phyloP scores from a whole-genome alignment of 805 yeast species.

The Saccharomycopsis malanga region DNA sequence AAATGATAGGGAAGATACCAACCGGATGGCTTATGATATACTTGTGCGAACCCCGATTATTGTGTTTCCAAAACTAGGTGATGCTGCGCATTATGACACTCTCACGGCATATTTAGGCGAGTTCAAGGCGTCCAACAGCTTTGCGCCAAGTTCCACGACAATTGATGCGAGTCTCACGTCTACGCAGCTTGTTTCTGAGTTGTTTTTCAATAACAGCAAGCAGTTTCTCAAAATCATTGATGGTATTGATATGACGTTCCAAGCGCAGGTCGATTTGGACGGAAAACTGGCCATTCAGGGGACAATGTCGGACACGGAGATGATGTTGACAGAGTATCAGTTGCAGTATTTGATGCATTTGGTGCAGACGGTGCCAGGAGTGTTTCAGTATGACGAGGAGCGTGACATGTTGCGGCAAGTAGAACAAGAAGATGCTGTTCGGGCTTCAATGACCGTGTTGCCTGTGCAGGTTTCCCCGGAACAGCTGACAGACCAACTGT shows the following conservation, averaged over 20 bases:
- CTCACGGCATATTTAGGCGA: conserved; percentile 78
- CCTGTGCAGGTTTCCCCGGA: conserved; percentile 29
- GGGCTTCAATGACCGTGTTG: conserved; percentile 48
- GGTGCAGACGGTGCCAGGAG: conserved; percentile 46
- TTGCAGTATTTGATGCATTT: conserved; percentile 50
- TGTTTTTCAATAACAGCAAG: conserved; percentile 40
- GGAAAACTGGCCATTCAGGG: conserved; percentile 48
- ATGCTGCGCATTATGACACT: conserved; percentile 42
- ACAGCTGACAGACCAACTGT: too few species aligned
- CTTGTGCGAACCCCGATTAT: conserved; percentile 75
- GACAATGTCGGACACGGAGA: conserved; percentile 51
- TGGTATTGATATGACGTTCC: conserved; percentile 53
- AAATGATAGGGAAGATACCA: conserved; percentile 45
- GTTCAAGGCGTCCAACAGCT: conserved; percentile 59
- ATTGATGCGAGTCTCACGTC: conserved; percentile 67
- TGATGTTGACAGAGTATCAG: conserved; percentile 70
- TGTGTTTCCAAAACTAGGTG: conserved; percentile 57
- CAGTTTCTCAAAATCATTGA: conserved; percentile 62
- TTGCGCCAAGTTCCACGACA: conserved; percentile 42
- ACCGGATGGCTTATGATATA: conserved; percentile 63
- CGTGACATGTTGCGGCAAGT: conserved; percentile 42
- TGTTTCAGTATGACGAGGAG: conserved; percentile 42
- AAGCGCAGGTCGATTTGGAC: conserved; percentile 47
- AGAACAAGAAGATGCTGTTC: conserved; percentile 56
- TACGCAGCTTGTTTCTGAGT: conserved; percentile 57